Evolutionary conservation across 2,329 filamentous ascomycete genomes (phyloP).

Genomic region (Fusarium temperatum): DNA sequence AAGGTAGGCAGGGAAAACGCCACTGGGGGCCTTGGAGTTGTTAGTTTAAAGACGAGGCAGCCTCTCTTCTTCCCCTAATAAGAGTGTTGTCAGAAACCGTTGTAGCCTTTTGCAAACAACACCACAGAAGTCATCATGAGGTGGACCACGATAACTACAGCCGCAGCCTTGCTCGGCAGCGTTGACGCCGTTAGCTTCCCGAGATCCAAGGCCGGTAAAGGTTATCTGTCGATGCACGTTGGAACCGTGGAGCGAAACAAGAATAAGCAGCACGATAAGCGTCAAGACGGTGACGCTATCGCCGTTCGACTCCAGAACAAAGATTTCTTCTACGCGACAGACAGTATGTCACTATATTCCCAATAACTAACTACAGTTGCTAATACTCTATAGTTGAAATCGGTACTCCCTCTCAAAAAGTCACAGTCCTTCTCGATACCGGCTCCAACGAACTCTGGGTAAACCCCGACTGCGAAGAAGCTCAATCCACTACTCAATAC

Average conservation of each 20-base stretch:
- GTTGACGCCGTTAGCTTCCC: constrained; percentile 39
- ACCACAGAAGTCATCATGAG: constrained; percentile 32
- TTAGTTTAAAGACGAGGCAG: constrained; percentile 13
- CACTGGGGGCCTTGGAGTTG: background rate
- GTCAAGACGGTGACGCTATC: constrained; percentile 39
- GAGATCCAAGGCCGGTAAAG: constrained; percentile 46
- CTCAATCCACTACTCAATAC: constrained; percentile 47
- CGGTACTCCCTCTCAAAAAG: constrained; percentile 53
- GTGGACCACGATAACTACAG: constrained; percentile 35
- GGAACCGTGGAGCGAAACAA: constrained; percentile 43
- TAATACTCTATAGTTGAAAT: constrained; percentile 49
- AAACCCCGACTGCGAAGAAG: constrained; percentile 58
- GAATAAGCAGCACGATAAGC: constrained; percentile 33
- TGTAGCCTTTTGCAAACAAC: background rate
- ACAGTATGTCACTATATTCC: constrained; percentile 45
- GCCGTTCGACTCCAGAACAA: constrained; percentile 47
- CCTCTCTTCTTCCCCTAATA: background rate
- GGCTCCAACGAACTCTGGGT: constrained; percentile 66
- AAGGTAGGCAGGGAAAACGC: constrained; percentile 4
- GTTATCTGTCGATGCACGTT: constrained; percentile 51
- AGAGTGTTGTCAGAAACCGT: background rate
- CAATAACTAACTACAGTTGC: background rate
- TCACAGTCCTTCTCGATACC: constrained; percentile 60
- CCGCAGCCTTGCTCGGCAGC: constrained; percentile 21
- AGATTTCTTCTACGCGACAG: constrained; percentile 52